Conservation (phyloP, 768 basidiomycete species). For the Suillus subalutaceus region DNA sequence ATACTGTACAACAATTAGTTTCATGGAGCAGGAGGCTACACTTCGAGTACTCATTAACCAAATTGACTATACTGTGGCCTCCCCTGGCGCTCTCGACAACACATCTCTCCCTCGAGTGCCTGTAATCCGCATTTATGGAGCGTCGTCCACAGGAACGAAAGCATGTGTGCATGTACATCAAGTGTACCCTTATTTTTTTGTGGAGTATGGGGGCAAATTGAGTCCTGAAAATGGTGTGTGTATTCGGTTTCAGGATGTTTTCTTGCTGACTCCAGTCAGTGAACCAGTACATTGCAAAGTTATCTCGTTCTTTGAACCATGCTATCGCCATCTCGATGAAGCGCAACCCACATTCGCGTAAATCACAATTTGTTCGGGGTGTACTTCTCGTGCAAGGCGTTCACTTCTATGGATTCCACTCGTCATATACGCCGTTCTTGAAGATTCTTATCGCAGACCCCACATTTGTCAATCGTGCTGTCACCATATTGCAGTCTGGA, state of each 20-base stretch:
- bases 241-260: neutral
- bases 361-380: slow-evolving; percentile 68
- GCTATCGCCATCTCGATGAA: slow-evolving; percentile 84
- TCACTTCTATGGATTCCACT: slow-evolving; percentile 93
- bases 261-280: slow-evolving; percentile 47
- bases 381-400: slow-evolving; percentile 91
- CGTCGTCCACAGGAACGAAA: slow-evolving; percentile 73
- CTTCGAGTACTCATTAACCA: slow-evolving; percentile 51
- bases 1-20: neutral
- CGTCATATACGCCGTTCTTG: slow-evolving; percentile 83
- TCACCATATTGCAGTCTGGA: slow-evolving; percentile 79
- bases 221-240: slow-evolving; percentile 63
- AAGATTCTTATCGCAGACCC: slow-evolving; percentile 84
- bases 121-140: slow-evolving; percentile 84
- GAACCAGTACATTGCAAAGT: slow-evolving; percentile 64
- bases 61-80: slow-evolving; percentile 65
- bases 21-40: slow-evolving; percentile 23
- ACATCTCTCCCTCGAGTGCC: slow-evolving; percentile 67
- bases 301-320: slow-evolving; percentile 79
- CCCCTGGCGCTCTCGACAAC: slow-evolving; percentile 68
- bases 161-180: slow-evolving; percentile 92
- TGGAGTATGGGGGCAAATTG: slow-evolving; percentile 77
- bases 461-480: slow-evolving; percentile 62
- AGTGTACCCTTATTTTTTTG: slow-evolving; percentile 91
- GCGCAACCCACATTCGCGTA: slow-evolving; percentile 62